A percentile compares a stretch with the other conserved stretches of the same genome.
phyloP scores from a whole-genome alignment of 192 early-diverging fungal species.

The Coemansia sp. region DNA sequence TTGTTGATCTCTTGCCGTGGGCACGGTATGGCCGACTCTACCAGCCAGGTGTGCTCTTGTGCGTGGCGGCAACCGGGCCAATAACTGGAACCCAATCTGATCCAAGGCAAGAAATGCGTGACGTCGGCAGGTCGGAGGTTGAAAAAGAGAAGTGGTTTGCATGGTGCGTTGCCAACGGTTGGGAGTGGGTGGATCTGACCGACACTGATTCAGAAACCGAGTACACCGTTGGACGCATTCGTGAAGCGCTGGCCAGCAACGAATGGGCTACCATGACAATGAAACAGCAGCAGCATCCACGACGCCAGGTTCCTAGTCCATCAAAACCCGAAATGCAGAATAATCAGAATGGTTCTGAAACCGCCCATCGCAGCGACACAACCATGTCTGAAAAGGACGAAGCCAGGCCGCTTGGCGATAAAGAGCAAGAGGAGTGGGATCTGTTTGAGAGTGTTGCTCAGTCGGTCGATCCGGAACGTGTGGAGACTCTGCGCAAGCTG shows the following conservation, averaged over 20 bases:
- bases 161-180: conserved; percentile 43
- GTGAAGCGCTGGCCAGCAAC: conserved; percentile 42
- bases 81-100: neutral
- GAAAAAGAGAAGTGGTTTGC: conserved; percentile 32
- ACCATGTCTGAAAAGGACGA: neutral
- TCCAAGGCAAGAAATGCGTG: neutral
- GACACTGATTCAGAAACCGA: conserved; percentile 45
- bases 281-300: conserved; percentile 7
- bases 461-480: conserved; percentile 14
- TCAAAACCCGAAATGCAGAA: neutral
- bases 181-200: conserved; percentile 54
- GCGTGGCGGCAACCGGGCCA: conserved; percentile 19
- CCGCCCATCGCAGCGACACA: neutral
- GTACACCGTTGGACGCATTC: conserved; percentile 30
- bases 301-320: neutral
- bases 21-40: conserved; percentile 26
- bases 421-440: conserved; percentile 38
- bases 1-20: conserved; percentile 47
- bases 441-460: conserved; percentile 25
- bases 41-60: conserved; percentile 32
- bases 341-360: no score
- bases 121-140: neutral
- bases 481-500: conserved; percentile 19
- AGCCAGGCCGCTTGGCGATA: neutral
- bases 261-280: conserved; percentile 41